Conservation (phyloP, 2,329 filamentous ascomycete genomes). For the Neocatenulostroma microsporum region DNA sequence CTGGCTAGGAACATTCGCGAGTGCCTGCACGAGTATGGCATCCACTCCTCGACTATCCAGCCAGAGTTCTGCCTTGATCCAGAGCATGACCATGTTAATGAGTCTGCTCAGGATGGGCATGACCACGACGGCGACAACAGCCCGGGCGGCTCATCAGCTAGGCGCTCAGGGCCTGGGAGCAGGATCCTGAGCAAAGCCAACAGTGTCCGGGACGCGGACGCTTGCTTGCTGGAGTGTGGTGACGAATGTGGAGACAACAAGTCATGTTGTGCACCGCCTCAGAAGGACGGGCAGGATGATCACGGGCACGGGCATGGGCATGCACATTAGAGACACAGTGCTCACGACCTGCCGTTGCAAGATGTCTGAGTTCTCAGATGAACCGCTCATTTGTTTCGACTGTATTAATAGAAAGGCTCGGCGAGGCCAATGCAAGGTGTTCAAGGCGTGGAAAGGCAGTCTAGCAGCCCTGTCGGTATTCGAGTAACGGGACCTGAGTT, state of each 20-base stretch:
- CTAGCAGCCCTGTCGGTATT: too few relatives aligned
- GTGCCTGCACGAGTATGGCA: constrained; percentile 90
- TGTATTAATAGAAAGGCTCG: neutral
- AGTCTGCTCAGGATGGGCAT: constrained; percentile 1
- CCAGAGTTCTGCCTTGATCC: constrained; percentile 62
- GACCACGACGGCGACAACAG: constrained; percentile 18
- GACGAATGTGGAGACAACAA: constrained; percentile 37
- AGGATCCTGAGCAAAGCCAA: constrained; percentile 26
- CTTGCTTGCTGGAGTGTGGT: constrained; percentile 38
- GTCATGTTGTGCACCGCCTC: constrained; percentile 41
- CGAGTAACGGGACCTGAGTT: too few relatives aligned
- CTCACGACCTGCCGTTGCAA: too few relatives aligned
- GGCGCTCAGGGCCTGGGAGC: constrained; percentile 56
- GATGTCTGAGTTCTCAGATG: neutral
- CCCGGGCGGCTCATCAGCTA: constrained; percentile 39
- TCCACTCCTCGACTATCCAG: constrained; percentile 95
- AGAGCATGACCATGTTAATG: constrained; percentile 36
- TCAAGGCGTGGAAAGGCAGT: too few relatives aligned
- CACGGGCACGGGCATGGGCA: constrained; percentile 27
- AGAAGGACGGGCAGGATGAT: constrained; percentile 9
- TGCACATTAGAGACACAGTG: constrained; percentile 11
- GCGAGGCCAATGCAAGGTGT: neutral
- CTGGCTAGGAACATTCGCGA: constrained; percentile 73
- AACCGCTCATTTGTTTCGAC: neutral
- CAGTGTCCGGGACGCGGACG: constrained; percentile 25